Evolutionary conservation across 257 asterid species (phyloP).

Genomic region (Solanum chmielewskii): DNA sequence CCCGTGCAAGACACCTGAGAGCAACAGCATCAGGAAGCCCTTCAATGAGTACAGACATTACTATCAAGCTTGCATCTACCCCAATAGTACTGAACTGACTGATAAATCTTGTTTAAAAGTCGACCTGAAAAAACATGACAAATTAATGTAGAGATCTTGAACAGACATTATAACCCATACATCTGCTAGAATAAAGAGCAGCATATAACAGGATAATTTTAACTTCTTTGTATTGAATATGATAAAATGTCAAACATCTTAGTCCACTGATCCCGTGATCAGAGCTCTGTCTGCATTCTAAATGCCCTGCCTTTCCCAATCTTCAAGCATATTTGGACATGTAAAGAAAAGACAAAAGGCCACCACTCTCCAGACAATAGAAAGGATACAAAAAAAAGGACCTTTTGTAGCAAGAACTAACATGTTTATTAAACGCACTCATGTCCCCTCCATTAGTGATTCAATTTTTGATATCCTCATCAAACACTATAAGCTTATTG

Average conservation of each 20-base stretch:
- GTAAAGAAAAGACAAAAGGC: background rate
- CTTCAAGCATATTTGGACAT: background rate
- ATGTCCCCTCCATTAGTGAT: background rate
- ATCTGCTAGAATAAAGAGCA: background rate
- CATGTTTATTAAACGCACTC: background rate
- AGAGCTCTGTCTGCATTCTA: background rate
- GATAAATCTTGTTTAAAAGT: conserved; percentile 3
- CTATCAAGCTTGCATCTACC: conserved; percentile 14
- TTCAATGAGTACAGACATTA: conserved; percentile 89
- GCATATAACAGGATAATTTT: background rate
- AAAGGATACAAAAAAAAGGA: background rate
- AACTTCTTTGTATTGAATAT: background rate
- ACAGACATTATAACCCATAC: background rate
- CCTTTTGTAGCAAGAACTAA: background rate
- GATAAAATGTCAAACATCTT: background rate
- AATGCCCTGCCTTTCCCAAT: background rate
- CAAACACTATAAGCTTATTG: background rate
- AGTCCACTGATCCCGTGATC: background rate
- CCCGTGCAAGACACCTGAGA: conserved; percentile 87
- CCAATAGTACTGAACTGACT: background rate
- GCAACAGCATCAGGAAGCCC: conserved; percentile 98
- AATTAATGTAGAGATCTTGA: background rate
- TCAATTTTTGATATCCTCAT: background rate
- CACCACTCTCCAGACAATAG: background rate
- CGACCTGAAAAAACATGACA: background rate